These are phyloP conservation scores for Fusarium cicatricum DNA, from an alignment of 2,329 filamentous ascomycete species.

Conservation along the genomic window DNA sequence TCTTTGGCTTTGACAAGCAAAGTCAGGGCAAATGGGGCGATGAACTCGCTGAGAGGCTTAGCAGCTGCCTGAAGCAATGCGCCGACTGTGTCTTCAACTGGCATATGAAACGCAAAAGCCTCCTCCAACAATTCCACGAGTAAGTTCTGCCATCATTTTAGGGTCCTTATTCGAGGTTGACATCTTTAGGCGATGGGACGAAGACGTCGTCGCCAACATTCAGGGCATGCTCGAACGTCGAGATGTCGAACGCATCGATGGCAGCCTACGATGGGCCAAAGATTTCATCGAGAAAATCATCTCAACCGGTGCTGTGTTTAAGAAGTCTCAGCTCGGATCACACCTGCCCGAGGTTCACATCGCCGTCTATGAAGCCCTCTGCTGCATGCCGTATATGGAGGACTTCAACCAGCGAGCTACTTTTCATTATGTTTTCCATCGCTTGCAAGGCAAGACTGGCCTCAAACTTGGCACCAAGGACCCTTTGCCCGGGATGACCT, in stretches of 20 bases:
- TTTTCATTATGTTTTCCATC: constrained; percentile 85
- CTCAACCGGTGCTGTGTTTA: constrained; percentile 55
- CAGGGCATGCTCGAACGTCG: constrained; percentile 64
- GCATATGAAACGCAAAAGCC: constrained; percentile 72
- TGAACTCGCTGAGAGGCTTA: constrained; percentile 66
- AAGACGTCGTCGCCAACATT: constrained; percentile 61
- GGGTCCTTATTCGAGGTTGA: constrained; percentile 28
- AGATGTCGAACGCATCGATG: constrained; percentile 69
- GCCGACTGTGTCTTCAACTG: constrained; percentile 77
- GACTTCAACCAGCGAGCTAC: constrained; percentile 59
- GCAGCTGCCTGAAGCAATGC: constrained; percentile 68
- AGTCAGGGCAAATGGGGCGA: constrained; percentile 66
- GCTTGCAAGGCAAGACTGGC: constrained; percentile 76
- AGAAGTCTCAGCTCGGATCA: constrained; percentile 55
- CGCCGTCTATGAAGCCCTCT: constrained; percentile 87
- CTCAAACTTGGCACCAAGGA: constrained; percentile 76
- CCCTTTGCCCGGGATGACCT: constrained; percentile 83
- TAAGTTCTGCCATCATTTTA: constrained; percentile 47
- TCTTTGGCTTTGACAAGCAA: constrained; percentile 72
- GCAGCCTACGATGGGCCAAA: constrained; percentile 65
- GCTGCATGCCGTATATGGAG: constrained; percentile 79
- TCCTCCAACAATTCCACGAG: constrained; percentile 70
- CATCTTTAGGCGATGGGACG: constrained; percentile 52
- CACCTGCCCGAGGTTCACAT: constrained; percentile 70
- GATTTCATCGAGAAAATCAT: constrained; percentile 63